Evolutionary conservation across 2,329 filamentous ascomycete species (phyloP).

Genomic region (Pseudopyrenochaeta lycopersici): DNA sequence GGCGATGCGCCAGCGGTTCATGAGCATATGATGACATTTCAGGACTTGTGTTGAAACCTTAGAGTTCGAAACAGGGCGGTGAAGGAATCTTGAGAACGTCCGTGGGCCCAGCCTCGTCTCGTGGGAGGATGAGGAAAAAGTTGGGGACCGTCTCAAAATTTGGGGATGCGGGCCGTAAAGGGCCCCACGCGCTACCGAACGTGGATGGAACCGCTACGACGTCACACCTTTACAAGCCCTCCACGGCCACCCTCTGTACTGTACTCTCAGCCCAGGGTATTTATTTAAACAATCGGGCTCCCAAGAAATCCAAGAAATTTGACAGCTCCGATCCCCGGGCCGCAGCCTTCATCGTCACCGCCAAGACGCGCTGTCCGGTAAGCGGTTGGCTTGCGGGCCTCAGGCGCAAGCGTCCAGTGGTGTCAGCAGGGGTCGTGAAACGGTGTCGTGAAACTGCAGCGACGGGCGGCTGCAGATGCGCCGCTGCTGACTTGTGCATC

Average conservation of each 20-base stretch:
- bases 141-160: slow-evolving; percentile 18
- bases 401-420: slow-evolving; percentile 31
- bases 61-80: not conserved
- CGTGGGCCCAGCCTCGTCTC: slow-evolving; percentile 12
- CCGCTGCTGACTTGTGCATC: slow-evolving; percentile 34
- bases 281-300: not conserved
- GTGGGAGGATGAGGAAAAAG: slow-evolving; percentile 8
- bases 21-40: slow-evolving; percentile 22
- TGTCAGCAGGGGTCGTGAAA: slow-evolving; percentile 49
- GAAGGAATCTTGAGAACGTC: not conserved
- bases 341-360: slow-evolving; percentile 18
- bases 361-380: slow-evolving; percentile 21
- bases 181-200: slow-evolving; percentile 9
- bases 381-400: slow-evolving; percentile 22
- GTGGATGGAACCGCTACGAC: slow-evolving; percentile 2
- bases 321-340: not conserved
- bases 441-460: slow-evolving; percentile 44
- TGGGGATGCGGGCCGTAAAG: slow-evolving; percentile 15
- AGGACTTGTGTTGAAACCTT: not conserved
- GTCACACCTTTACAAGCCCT: not conserved
- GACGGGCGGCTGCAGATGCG: slow-evolving; percentile 42
- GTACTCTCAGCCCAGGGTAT: not conserved
- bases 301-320: not conserved
- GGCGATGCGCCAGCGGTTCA: slow-evolving; percentile 19
- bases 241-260: not conserved